Evolutionary conservation across 768 basidiomycete species (phyloP), one percentile per base, ranked within the genome.

Genomic region (Tricholoma flavovirens): DNA sequence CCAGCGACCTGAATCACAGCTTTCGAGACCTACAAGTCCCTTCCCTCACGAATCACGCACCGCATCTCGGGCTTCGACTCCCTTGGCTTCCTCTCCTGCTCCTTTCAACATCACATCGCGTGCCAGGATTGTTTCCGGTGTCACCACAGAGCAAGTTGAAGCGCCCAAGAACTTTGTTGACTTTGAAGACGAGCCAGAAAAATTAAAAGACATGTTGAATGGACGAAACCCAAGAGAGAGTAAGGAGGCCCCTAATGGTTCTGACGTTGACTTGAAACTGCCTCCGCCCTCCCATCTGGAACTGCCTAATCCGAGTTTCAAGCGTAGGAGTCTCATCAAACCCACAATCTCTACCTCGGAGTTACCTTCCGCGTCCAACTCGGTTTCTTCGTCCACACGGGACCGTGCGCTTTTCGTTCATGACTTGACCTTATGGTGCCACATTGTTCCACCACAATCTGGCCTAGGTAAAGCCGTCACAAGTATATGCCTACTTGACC

Each of bases 91-190:
- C 2, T 74, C 75, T 6, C 72, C 78, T 1, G 59, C 77, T 8
- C 80, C 82, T 4, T 84, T 87, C 65, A 73, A 73, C 35, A 69
- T 84, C 10, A 70, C 79, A n/a, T 70, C 78, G 24, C 80, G 83
- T 51, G 78, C 87, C 15, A 77, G 81, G 5, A 78, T 86, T 5
- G 86, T 89, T 1, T 87, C 89, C n/a, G 85, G 83, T 10, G 71
- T 93, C 4, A 88, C 83, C 7, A 73, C 74, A 8, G 86, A 89
- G 57, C 80, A 80, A 57, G 88, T 81, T 0, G 87, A 91, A 66
- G 90, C 90, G 0, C 83, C 88, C 0, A 89, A 81, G 70, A 89
- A 83, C 60, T 85, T 81, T 63, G 85, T 91, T 1, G 91, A 93
- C 64, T 90, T 84, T 55, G 90, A 92, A 2, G 87, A 90, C 43